Percentiles rank a stretch among this genome's conserved stretches.
phyloP scores from a whole-genome alignment of 805 yeast genomes.

The Isabelozyma heimii region DNA sequence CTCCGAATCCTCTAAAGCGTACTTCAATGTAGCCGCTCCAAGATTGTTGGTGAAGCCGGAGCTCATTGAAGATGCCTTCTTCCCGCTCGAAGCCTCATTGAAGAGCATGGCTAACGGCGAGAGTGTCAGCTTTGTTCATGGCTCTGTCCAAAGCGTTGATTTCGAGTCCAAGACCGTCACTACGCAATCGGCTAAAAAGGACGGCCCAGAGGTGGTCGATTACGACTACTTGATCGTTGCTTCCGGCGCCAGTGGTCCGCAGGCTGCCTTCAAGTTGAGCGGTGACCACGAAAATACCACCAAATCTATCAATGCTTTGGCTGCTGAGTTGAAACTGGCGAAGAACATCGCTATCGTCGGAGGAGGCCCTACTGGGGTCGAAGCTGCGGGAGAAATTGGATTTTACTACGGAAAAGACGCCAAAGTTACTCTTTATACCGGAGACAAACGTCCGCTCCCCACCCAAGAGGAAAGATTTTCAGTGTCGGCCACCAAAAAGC shows the following conservation, averaged over 20 bases:
- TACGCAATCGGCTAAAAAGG: background rate
- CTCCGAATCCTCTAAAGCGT: constrained; percentile 22
- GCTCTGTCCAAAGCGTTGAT: constrained; percentile 21
- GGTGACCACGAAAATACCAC: constrained; percentile 11
- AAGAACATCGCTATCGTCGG: constrained; percentile 35
- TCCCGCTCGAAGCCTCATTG: constrained; percentile 16
- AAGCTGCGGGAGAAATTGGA: constrained; percentile 36
- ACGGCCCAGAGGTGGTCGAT: constrained; percentile 6
- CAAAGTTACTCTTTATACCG: constrained; percentile 20
- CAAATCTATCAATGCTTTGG: constrained; percentile 13
- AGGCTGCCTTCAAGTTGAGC: constrained; percentile 24
- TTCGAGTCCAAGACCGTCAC: constrained; percentile 17
- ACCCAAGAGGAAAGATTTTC: constrained; percentile 9
- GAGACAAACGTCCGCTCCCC: constrained; percentile 13
- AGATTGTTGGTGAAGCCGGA: constrained; percentile 28
- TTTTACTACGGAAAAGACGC: constrained; percentile 9
- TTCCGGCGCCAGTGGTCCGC: constrained; percentile 23
- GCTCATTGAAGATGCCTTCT: constrained; percentile 10
- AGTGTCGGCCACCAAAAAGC: constrained; percentile 11
- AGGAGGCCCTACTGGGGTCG: constrained; percentile 40
- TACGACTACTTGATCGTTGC: constrained; percentile 37
- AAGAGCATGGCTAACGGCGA: constrained; percentile 11
- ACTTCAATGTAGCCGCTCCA: constrained; percentile 26
- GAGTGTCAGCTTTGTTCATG: constrained; percentile 19
- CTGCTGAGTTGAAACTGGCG: constrained; percentile 15